Base-by-base conservation (phyloP, 78 protist genomes). In the Guillardia theta region DNA sequence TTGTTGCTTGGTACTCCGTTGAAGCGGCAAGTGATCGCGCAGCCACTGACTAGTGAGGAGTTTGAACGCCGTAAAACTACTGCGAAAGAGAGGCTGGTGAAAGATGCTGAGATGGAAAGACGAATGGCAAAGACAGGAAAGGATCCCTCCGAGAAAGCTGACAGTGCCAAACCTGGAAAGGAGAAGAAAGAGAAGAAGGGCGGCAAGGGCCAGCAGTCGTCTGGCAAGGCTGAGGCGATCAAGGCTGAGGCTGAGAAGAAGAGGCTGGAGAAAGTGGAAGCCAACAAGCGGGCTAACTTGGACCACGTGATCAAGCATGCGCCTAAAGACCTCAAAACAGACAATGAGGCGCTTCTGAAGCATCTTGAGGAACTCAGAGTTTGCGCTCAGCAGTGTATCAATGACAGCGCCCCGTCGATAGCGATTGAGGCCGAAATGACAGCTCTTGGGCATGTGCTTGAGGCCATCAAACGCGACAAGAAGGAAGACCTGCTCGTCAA, bases 151-250 rank as follows among this genome's bases (percentile, higher is more conserved):
- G 36, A 64, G 36, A 64, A 50, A 15, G 46, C 83, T 18, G 83
- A 70, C 46, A 70, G 83, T 24, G 83, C 83, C 36, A 70, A 70
- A 43, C 83, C 83, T 36, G 83, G 83, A 12, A 70, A 70, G 83
- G 83, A 70, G 83, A 78, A 78, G 48, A 78, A 78, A 48, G 90
- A 78, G n/a, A 70, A 78, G 33, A 78, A 78, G 90, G 90, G 90
- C 4, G 90, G 15, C 48, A 6, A 43, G n/a, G n/a, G n/a, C n/a
- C n/a, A n/a, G n/a, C n/a, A n/a, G n/a, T n/a, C n/a, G n/a, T n/a
- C n/a, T 43, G 90, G 90, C 48, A 78, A 78, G 90, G 90, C 53
- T 24, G 46, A 70, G 83, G 45, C 33, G 41, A 43, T 24, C 50
- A 24, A 58, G 70, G 90, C 45, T 46, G 90, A 70, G 83, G 83